Evolutionary conservation across 495 filamentous ascomycete species (phyloP), one percentile per base, ranked within the genome.

Genomic region (Clohesyomyces aquaticus): DNA sequence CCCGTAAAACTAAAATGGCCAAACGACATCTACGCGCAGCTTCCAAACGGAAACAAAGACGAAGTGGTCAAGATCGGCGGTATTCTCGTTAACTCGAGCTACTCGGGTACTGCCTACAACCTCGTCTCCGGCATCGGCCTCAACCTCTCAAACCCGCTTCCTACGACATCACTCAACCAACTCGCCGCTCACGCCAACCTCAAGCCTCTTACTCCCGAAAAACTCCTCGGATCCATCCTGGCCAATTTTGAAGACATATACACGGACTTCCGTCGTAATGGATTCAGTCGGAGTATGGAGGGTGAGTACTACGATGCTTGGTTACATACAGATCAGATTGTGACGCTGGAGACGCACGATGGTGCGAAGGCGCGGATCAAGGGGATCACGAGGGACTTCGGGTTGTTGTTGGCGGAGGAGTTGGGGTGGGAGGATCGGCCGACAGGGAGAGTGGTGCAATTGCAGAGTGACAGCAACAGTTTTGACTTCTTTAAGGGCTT

Each of bases 381-480:
- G 68, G 94, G 94, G 0, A 93, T 99, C 61, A 96, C 91, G 14
- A 80, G 81, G 12, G 91, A 98, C 72, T 96, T 87, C 81, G 94
- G 95, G 1, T 77, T 97, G 67, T 73, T 99, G 65, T 80, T 85
- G 58, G 93, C 86, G 1, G 88, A 96, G 73, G 94, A 96, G 78
- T 67, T 96, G 52, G 85, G 82, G 2, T 85, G 78, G 78, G 82
- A 88, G 45, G 91, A 89, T 67, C 75, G 85, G 61, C 73, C 78
- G 0, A 97, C 91, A 10, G 93, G 93, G 1, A 87, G 83, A 73
- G 79, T 88, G 45, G 93, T 86, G 81, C 84, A 88, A 71, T 77
- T 98, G 75, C 92, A 97, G 78, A 97, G 90, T 74, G 94, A 99
- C 70, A 91, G 91, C 71, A 99, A 99, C 70, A 96, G 91, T 77